Conservation (phyloP, 2,329 filamentous ascomycete species). For the Ascochyta fabae region DNA sequence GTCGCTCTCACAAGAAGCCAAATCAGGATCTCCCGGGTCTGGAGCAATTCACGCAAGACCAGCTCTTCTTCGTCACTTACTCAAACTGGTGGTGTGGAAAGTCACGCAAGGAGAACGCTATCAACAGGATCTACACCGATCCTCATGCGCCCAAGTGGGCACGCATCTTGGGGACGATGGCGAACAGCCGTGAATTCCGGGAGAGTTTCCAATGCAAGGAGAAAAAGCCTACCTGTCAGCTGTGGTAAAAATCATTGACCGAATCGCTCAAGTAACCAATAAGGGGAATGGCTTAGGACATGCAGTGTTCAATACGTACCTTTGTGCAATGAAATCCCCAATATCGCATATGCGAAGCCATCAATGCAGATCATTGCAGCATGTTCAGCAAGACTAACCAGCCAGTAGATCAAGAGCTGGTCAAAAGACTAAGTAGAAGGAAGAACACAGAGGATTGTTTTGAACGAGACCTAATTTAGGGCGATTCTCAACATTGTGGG, state of each 20-base stretch:
- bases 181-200: conserved; percentile 71
- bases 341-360: no score
- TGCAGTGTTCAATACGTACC: no score
- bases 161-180: conserved; percentile 65
- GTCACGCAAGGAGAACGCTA: conserved; percentile 63
- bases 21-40: conserved; percentile 61
- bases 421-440: no score
- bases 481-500: no score
- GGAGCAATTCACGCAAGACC: conserved; percentile 67
- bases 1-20: conserved; percentile 59
- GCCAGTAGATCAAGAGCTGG: no score
- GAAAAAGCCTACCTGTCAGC: conserved; percentile 71
- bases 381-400: no score
- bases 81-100: conserved; percentile 72
- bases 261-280: background rate
- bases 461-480: no score
- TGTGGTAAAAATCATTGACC: conserved; percentile 62
- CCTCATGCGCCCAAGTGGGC: conserved; percentile 70
- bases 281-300: background rate
- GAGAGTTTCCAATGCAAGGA: conserved; percentile 70
- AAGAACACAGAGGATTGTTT: no score
- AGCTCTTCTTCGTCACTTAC: conserved; percentile 73
- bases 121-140: conserved; percentile 66
- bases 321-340: no score
- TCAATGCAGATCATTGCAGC: no score